These are phyloP conservation scores for Tylopilus felleus DNA, from an alignment of 768 basidiomycete species.

Conservation along the genomic window DNA sequence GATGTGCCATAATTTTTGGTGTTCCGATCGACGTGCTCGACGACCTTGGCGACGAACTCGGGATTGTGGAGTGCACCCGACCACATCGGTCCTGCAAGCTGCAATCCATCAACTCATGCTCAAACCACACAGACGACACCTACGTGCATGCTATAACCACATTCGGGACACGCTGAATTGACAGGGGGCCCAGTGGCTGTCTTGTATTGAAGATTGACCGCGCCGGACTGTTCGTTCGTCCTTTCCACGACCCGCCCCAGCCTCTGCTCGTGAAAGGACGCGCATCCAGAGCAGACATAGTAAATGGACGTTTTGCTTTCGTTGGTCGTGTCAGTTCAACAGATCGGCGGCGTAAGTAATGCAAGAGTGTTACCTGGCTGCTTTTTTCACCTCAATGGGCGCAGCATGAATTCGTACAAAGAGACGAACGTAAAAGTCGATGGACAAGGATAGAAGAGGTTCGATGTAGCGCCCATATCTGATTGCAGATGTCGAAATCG, in stretches of 20 bases:
- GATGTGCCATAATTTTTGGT: conserved; percentile 71
- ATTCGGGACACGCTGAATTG: conserved; percentile 73
- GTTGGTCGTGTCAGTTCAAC: conserved; percentile 5
- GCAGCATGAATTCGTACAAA: conserved; percentile 77
- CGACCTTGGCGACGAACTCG: conserved; percentile 69
- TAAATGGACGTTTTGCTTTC: conserved; percentile 80
- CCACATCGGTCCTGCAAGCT: conserved; percentile 98
- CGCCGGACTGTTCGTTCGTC: conserved; percentile 50
- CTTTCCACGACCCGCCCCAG: conserved; percentile 73
- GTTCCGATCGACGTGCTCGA: conserved; percentile 66
- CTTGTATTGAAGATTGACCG: conserved; percentile 66
- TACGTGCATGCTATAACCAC: conserved; percentile 74
- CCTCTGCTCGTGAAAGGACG: conserved; percentile 78
- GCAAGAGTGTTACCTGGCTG: conserved; percentile 56
- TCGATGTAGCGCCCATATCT: conserved; percentile 91
- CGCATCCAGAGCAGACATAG: conserved; percentile 83
- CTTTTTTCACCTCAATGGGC: conserved; percentile 81
- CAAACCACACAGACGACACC: conserved; percentile 1
- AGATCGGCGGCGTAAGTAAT: neutral
- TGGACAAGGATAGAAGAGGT: conserved; percentile 85
- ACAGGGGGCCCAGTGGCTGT: conserved; percentile 67
- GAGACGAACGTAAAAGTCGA: conserved; percentile 95
- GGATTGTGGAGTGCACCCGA: conserved; percentile 79
- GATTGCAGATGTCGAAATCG: conserved; percentile 81
- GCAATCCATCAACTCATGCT: neutral